Evolutionary conservation across 192 early-diverging fungal genomes (phyloP).

Genomic region (Backusella liffmaniae): DNA sequence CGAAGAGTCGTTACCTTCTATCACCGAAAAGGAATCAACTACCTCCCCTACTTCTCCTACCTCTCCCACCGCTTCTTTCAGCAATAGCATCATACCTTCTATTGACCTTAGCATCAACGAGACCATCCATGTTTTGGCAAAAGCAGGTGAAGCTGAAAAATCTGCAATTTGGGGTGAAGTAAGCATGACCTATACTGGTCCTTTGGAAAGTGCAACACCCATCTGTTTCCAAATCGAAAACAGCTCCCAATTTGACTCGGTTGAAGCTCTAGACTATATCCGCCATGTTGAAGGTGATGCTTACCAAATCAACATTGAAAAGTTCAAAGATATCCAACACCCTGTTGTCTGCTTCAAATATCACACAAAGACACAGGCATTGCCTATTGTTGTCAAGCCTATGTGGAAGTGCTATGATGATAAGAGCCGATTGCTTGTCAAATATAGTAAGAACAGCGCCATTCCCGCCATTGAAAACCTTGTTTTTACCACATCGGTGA

Average conservation of each 20-base stretch:
- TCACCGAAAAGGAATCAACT: not conserved
- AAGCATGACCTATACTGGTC: slow-evolving; percentile 35
- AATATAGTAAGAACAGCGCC: slow-evolving; percentile 43
- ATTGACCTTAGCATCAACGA: slow-evolving; percentile 38
- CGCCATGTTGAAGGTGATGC: slow-evolving; percentile 27
- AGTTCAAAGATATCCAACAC: slow-evolving; percentile 19
- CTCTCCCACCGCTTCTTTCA: not conserved
- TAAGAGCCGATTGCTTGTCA: slow-evolving; percentile 44
- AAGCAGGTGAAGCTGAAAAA: slow-evolving; percentile 42
- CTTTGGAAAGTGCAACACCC: slow-evolving; percentile 15
- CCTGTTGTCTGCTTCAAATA: slow-evolving; percentile 25
- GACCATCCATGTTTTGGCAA: slow-evolving; percentile 41
- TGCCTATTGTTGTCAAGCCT: slow-evolving; percentile 39
- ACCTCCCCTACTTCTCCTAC: not conserved
- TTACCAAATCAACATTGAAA: slow-evolving; percentile 40
- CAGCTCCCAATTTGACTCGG: slow-evolving; percentile 34
- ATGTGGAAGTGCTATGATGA: slow-evolving; percentile 56
- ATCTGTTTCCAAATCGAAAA: slow-evolving; percentile 37
- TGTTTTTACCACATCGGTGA: slow-evolving; percentile 47
- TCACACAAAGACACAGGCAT: slow-evolving; percentile 13
- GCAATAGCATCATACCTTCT: not conserved
- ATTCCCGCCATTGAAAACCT: slow-evolving; percentile 32
- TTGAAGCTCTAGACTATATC: slow-evolving; percentile 41
- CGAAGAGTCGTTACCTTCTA: not conserved
- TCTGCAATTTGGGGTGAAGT: slow-evolving; percentile 51